These are phyloP conservation scores for Taphrina pruni DNA, from an alignment of 1,139 yeast genomes.

Conservation along the genomic window DNA sequence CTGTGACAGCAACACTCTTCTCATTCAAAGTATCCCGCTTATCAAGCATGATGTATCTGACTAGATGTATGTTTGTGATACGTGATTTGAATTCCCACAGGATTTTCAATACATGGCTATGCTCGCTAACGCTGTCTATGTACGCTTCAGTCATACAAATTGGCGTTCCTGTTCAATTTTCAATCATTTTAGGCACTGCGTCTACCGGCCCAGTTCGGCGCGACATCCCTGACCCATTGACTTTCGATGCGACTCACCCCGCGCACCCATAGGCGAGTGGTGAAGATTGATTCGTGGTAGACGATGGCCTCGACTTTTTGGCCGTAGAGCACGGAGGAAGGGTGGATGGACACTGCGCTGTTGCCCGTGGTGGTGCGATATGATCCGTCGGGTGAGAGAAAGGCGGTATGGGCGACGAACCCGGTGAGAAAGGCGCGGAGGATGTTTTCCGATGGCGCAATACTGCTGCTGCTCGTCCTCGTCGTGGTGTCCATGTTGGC, in stretches of 20 bases:
- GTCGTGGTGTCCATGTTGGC: constrained; percentile 50
- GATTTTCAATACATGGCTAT: not conserved
- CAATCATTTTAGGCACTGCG: constrained; percentile 5
- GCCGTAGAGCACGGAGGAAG: constrained; percentile 88
- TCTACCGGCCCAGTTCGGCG: constrained; percentile 37
- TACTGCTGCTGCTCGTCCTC: no score
- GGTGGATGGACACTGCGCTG: constrained; percentile 76
- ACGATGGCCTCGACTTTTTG: constrained; percentile 81
- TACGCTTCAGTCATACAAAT: no score
- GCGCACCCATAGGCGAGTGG: constrained; percentile 91
- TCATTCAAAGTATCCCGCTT: not conserved
- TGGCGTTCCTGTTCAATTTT: no score
- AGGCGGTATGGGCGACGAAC: constrained; percentile 81
- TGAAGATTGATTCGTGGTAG: constrained; percentile 93
- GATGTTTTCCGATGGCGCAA: constrained; percentile 53
- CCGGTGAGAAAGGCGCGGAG: constrained; percentile 79
- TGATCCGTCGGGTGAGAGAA: constrained; percentile 93
- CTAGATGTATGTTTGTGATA: not conserved
- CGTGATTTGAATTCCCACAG: not conserved
- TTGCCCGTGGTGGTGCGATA: constrained; percentile 80
- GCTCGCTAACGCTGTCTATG: constrained; percentile 7
- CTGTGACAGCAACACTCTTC: constrained; percentile 7
- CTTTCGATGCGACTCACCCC: constrained; percentile 82
- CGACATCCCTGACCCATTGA: constrained; percentile 67
- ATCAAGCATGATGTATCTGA: not conserved